Evolutionary conservation across 1,284 basidiomycete genomes (phyloP), one percentile per base, ranked within the genome.

Genomic region (Exobasidium rhododendri): DNA sequence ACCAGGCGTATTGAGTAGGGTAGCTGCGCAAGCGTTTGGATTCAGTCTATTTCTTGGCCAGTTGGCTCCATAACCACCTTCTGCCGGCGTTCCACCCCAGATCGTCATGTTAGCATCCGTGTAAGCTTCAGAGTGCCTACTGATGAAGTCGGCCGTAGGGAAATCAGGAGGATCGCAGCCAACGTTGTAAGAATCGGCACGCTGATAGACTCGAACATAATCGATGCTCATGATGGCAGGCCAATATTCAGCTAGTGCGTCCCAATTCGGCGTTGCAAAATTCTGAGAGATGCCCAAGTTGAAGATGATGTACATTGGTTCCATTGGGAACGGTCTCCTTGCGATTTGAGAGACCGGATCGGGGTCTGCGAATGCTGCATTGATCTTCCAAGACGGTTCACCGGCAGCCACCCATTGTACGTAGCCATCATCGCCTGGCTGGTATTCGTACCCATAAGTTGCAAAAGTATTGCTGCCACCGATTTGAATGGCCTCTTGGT

Each of bases 261-360:
- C 46, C 67, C 67, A 74, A 24, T 65, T 63, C 14, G 66, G 65
- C 0, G 52, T 58, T 29, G 67, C 69, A 46, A 74, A 74, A 62
- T 68, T 69, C 57, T 71, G 49, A 49, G 65, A 68, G 55, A 71
- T 69, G 32, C 73, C 67, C 43, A 76, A 63, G 56, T 77, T 77
- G 56, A 76, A 58, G 56, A 77, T 74, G 57, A 77, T 69, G 55
- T 72, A 77, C 67, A 79, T 75, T 2, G 77, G 77, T 64, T 57
- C 59, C 22, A 89, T 86, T 0, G 91, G 85, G 44, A 96, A 83
- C 7, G 88, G 85, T 50, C 92, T 83, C 32, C 85, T 83, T 1
- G 86, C 82, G 57, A 94, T 90, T 65, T 90, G 82, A 14, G 87
- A 86, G 1, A 73, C 62, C 1, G 81, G 58, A 75, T 93, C 88